These are phyloP conservation scores for Botrytis byssoidea DNA, from an alignment of 2,329 filamentous ascomycete species.

Conservation along the genomic window DNA sequence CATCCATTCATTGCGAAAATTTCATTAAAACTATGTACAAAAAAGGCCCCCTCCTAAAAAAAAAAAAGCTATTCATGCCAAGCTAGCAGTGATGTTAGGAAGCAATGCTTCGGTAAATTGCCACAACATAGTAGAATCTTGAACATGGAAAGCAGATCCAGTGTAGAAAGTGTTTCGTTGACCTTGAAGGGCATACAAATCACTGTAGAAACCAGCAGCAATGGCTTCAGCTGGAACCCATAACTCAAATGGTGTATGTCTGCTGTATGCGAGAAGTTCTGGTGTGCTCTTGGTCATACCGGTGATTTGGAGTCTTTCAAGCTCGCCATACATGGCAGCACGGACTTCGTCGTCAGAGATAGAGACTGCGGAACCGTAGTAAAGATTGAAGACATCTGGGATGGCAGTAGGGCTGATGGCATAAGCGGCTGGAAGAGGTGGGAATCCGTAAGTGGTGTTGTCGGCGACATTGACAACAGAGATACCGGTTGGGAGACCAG, in stretches of 20 bases:
- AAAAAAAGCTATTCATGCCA: not conserved
- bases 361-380: constrained; percentile 24
- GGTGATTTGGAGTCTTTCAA: constrained; percentile 20
- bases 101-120: constrained; percentile 35
- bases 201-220: constrained; percentile 43
- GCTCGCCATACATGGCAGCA: constrained; percentile 23
- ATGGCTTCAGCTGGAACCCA: constrained; percentile 40
- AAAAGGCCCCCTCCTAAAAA: not conserved
- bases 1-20: not conserved
- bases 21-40: not conserved
- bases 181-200: constrained; percentile 46
- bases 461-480: constrained; percentile 35
- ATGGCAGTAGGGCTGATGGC: constrained; percentile 30
- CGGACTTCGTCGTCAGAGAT: constrained; percentile 25
- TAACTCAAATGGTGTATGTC: constrained; percentile 30
- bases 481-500: constrained; percentile 37
- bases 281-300: constrained; percentile 21
- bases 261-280: constrained; percentile 24
- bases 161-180: constrained; percentile 47
- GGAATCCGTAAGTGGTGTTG: constrained; percentile 36
- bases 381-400: constrained; percentile 22
- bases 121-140: constrained; percentile 39
- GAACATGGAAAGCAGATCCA: constrained; percentile 42
- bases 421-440: constrained; percentile 39
- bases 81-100: constrained; percentile 24